Evolutionary conservation across 306 rosid species (phyloP), one percentile per base, ranked within the genome.

Genomic region (Acacia confusa): DNA sequence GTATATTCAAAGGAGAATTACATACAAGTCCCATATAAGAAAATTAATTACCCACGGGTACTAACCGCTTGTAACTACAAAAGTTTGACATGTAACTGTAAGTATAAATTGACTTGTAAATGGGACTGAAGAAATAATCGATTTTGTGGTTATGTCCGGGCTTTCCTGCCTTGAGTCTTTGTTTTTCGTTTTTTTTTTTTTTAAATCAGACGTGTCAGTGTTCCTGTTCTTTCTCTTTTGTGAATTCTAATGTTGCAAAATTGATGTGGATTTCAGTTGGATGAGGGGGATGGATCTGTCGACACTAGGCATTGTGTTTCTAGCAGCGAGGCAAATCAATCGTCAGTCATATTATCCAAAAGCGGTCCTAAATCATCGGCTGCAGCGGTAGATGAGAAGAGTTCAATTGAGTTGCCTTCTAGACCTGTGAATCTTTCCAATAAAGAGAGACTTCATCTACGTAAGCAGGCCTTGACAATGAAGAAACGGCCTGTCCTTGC

Each of bases 391-490:
- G 79, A 52, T 74, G 79, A 52, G 25, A 43, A 70, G 76, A 81
- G 69, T 61, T 79, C 85, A 50, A 85, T 57, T 57, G 60, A 81
- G 60, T 75, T 78, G 72, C 81, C 92, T 72, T 79, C 89, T 48
- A 78, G 82, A 76, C 63, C 87, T 78, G 44, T 84, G 45, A 80
- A 30, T 65, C 95, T 95, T 84, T 88, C 98, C 81, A 95, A 95
- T 76, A 90, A 72, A 76, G 94, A 93, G 88, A 90, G 97, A 80
- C 95, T 95, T 65, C 95, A 92, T 79, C 89, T 95, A 28, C 85
- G 96, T 74, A 90, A 76, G 89, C 97, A 93, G 79, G 97, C 97
- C 55, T 89, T 95, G 41, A 81, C 60, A 83, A 89, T 92, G 94
- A 86, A 81, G 85, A 93, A 93, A 63, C 92, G 89, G 65, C 94